Evolutionary conservation across 176 grass and related monocot species (phyloP), one percentile per base, ranked within the genome.

Genomic region (Eleusine coracana): DNA sequence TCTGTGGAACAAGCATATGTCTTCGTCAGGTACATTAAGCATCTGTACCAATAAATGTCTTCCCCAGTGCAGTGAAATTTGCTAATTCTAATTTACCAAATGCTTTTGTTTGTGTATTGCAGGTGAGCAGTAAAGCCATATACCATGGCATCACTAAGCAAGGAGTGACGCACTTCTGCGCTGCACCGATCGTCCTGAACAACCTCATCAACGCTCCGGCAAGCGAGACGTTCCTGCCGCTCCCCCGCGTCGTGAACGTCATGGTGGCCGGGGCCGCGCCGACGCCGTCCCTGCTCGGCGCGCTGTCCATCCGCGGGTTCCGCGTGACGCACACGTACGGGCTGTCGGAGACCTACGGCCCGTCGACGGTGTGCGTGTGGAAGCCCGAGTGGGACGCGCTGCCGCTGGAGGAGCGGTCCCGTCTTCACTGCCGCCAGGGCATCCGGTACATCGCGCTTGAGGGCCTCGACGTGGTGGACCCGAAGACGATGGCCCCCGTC

Each of bases 1-100:
- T 95, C 29, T 93, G 93, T 20, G 93, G 96, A 86, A 98, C 93
- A 31, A 98, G 84, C 80, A 92, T 98, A 72, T 98, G 96, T 82
- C 93, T 98, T 84, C 91, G 96, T 4, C 93, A 98, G 90, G 96
- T 98, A 86, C 3, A 66, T 10, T 72, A 38, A 66, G 23, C 36
- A 55, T 49, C 3, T 54, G 36, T 45, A 29, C 12, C 34, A 25
- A 65, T 16, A 34, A 34, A 46, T 55, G 34, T 37, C 41, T 82
- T 37, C 55, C 4, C 38, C 40, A 49, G 9, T n/a, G 31, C 78
- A 63, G 41, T 27, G 0, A 25, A 1, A 59, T 4, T 0, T 76
- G 42, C 3, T 20, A 4, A 1, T 17, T 10, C 45, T 69, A 51
- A 69, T 84, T 18, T 44, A 80, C 70, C 11, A 82, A 66, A 66